Evolutionary conservation across 2,329 filamentous ascomycete species (phyloP).

Genomic region (Periconia macrospinosa): DNA sequence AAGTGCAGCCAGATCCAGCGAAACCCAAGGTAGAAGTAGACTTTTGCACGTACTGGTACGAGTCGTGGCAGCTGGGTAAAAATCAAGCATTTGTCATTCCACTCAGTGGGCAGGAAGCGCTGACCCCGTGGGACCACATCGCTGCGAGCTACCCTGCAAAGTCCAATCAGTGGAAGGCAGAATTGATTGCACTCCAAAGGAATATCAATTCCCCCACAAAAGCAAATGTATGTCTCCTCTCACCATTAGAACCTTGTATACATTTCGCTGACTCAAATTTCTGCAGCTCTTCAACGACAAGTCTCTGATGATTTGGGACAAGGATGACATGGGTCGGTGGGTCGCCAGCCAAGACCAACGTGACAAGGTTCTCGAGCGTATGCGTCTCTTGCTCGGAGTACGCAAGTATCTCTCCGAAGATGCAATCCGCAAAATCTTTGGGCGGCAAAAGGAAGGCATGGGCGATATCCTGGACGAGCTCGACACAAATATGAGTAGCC

Average conservation of each 20-base stretch:
- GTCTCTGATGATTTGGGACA: neutral
- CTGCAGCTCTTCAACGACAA: neutral
- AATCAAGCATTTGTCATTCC: neutral
- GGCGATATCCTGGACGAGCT: constrained; percentile 5
- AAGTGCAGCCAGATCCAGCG: neutral
- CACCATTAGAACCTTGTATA: too few species aligned
- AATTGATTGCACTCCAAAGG: constrained; percentile 3
- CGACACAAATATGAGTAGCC: constrained; percentile 4
- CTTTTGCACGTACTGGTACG: constrained; percentile 8
- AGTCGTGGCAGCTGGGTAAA: neutral
- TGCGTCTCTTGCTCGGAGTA: constrained; percentile 5
- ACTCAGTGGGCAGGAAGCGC: neutral
- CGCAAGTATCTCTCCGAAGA: constrained; percentile 6
- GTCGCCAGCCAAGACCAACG: neutral
- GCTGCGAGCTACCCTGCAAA: neutral
- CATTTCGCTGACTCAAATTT: neutral
- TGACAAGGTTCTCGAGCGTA: constrained; percentile 2
- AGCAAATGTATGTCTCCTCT: neutral
- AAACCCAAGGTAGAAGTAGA: neutral
- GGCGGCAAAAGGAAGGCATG: constrained; percentile 9
- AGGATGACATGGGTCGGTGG: neutral
- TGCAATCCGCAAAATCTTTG: constrained; percentile 1
- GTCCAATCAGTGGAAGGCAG: neutral
- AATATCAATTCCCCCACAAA: constrained; percentile 3
- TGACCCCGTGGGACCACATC: neutral